Conservation (phyloP, 805 yeast species). For the Wickerhamiella kurtzmanii region DNA sequence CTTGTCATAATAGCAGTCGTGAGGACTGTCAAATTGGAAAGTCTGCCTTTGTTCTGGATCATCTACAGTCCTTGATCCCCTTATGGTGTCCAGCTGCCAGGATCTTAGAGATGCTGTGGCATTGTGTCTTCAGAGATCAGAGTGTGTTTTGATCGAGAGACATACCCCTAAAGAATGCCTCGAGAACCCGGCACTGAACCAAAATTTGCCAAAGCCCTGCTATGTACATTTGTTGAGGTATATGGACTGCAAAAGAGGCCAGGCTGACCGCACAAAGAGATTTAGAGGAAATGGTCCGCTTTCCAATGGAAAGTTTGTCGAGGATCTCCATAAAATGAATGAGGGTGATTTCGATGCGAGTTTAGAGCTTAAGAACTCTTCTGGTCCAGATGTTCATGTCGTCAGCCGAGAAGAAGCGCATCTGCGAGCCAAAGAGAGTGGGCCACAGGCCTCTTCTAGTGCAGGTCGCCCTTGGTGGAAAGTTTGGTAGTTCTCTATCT, state of each 20-base stretch:
- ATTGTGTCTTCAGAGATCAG: conserved; percentile 87
- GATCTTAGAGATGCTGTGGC: conserved; percentile 95
- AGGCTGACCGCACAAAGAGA: conserved; percentile 76
- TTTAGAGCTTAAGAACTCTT: conserved; percentile 66
- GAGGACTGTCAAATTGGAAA: too few species aligned
- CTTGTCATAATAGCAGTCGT: too few species aligned
- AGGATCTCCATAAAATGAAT: conserved; percentile 65
- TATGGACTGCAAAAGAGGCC: conserved; percentile 82
- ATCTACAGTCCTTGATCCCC: not conserved
- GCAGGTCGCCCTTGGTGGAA: not conserved
- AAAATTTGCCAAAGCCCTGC: conserved; percentile 77
- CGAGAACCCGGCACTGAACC: conserved; percentile 61
- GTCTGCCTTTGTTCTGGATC: too few species aligned
- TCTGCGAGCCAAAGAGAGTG: not conserved
- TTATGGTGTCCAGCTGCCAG: conserved; percentile 50
- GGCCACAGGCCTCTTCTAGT: not conserved
- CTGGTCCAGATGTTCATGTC: conserved; percentile 15
- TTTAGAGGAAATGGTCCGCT: conserved; percentile 88
- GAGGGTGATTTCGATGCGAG: conserved; percentile 70
- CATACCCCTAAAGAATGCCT: conserved; percentile 82
- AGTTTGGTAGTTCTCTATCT: too few species aligned
- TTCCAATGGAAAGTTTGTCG: conserved; percentile 86
- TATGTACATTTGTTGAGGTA: conserved; percentile 72
- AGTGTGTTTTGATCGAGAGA: conserved; percentile 84
- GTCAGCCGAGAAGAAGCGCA: conserved; percentile 9